Base-by-base conservation (phyloP, 805 yeast genomes). In the Zygosaccharomyces gambellarensis region DNA sequence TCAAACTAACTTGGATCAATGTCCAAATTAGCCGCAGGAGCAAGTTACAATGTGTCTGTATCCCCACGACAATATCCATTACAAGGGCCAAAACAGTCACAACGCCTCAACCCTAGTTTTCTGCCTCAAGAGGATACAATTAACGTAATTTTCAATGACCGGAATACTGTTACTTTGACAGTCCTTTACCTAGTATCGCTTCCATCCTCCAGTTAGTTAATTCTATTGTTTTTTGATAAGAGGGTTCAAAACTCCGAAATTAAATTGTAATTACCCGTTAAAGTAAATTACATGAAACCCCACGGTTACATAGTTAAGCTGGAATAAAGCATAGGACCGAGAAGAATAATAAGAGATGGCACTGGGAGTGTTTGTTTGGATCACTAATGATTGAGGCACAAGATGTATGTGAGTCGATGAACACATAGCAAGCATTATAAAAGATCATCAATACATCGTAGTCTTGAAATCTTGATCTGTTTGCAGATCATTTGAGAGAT, bases 221-320 rank as follows among this genome's bases (percentile, higher is more conserved):
- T 17, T 17, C 19, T 36, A 28, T 22, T 22, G 47, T 34, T 17
- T n/a, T 23, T 23, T 34, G 22, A 43, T 8, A 17, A 31, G 21
- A 34, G 22, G 17, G 8, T 34, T 34, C 38, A 34, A 34, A 34
- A 34, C 38, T 34, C 38, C 38, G 38, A 34, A 21, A 34, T 14
- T 34, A 10, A 56, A 51, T 51, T 57, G 58, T 56, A 54, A 51
- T 57, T 53, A 46, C 64, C 60, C 22, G 41, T 50, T 51, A 34
- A 12, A 57, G 64, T 36, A 47, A 57, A 48, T 45, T 54, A 59
- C 61, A 57, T 57, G 61, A 56, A 57, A 58, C 54, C 38, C 38
- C 23, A 14, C 38, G 12, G 19, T 34, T 4, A 5, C 10, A 17
- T 34, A 34, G 8, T 34, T 9, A 34, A 17, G 22, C 22, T 34